Percentiles rank a stretch among this genome's conserved stretches.
Evolutionary conservation across 441 rosid species (phyloP).

Genomic region (Metrosideros polymorpha): DNA sequence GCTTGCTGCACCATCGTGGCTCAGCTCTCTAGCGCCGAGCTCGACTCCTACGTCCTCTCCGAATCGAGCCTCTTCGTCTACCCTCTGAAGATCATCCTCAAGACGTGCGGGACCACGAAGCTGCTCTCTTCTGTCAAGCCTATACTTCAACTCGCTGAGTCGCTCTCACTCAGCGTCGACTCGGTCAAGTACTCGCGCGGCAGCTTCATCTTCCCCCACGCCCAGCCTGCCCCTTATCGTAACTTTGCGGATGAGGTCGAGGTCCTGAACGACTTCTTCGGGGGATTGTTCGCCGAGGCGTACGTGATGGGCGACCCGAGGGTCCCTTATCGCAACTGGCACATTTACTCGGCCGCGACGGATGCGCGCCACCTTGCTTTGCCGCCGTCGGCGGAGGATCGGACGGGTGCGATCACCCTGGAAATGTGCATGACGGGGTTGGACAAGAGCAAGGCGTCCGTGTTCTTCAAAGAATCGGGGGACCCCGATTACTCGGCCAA

Average conservation of each 20-base stretch:
- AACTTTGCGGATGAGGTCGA: slow-evolving; percentile 24
- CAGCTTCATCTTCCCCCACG: slow-evolving; percentile 26
- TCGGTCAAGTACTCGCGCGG: slow-evolving; percentile 33
- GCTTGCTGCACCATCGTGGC: slow-evolving; percentile 52
- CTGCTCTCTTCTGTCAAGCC: slow-evolving; percentile 18
- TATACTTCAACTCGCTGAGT: slow-evolving; percentile 5
- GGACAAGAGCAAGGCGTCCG: slow-evolving; percentile 13
- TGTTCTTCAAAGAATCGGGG: slow-evolving; percentile 14
- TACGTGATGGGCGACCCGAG: slow-evolving; percentile 13
- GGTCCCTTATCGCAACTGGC: slow-evolving; percentile 10
- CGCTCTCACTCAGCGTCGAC: slow-evolving; percentile 11
- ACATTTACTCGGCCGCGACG: slow-evolving; percentile 16
- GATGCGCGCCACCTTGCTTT: neutral
- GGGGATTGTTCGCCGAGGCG: slow-evolving; percentile 1
- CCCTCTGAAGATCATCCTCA: slow-evolving; percentile 38
- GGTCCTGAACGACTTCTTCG: slow-evolving; percentile 6
- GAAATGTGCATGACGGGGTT: slow-evolving; percentile 35
- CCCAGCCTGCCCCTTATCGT: slow-evolving; percentile 27
- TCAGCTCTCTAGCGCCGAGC: slow-evolving; percentile 39
- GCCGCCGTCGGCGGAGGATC: neutral
- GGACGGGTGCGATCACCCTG: slow-evolving; percentile 2
- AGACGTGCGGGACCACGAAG: slow-evolving; percentile 52
- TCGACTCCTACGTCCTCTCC: slow-evolving; percentile 67
- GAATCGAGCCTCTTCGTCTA: slow-evolving; percentile 61
- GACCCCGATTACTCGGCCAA: neutral